Evolutionary conservation across 495 filamentous ascomycete genomes (phyloP).

Genomic region (Aeminium ludgeri): DNA sequence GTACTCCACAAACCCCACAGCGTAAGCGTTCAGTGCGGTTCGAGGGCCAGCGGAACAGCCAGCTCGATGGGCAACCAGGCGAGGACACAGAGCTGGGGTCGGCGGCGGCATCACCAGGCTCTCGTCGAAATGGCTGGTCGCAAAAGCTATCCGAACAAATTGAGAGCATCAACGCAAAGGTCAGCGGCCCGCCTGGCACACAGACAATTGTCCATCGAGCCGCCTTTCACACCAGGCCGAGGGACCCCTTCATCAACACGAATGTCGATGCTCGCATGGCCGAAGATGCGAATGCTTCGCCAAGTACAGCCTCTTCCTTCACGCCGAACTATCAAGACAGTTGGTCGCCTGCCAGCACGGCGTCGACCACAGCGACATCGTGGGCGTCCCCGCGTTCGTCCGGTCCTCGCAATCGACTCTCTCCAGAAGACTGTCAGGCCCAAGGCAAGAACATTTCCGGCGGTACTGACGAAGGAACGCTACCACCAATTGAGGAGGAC

Average conservation of each 20-base stretch:
- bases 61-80: conserved; percentile 8
- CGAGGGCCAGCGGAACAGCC: conserved; percentile 2
- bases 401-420: conserved; percentile 6
- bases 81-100: not conserved
- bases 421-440: conserved; percentile 12
- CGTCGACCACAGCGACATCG: conserved; percentile 13
- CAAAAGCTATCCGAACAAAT: conserved; percentile 11
- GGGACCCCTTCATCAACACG: conserved; percentile 9
- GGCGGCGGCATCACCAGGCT: not conserved
- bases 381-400: conserved; percentile 10
- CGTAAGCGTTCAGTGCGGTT: conserved; percentile 14
- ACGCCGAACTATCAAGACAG: not conserved
- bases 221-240: conserved; percentile 4
- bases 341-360: conserved; percentile 12
- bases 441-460: conserved; percentile 11
- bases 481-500: conserved; percentile 23
- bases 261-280: not conserved
- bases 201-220: conserved; percentile 13
- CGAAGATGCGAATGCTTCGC: conserved; percentile 3
- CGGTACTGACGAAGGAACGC: conserved; percentile 26
- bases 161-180: conserved; percentile 7
- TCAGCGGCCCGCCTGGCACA: conserved; percentile 5
- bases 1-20: not conserved
- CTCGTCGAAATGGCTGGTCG: conserved; percentile 3
- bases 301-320: conserved; percentile 5